Evolutionary conservation across 306 rosid genomes (phyloP).

Genomic region (Herpetospermum pedunculosum): DNA sequence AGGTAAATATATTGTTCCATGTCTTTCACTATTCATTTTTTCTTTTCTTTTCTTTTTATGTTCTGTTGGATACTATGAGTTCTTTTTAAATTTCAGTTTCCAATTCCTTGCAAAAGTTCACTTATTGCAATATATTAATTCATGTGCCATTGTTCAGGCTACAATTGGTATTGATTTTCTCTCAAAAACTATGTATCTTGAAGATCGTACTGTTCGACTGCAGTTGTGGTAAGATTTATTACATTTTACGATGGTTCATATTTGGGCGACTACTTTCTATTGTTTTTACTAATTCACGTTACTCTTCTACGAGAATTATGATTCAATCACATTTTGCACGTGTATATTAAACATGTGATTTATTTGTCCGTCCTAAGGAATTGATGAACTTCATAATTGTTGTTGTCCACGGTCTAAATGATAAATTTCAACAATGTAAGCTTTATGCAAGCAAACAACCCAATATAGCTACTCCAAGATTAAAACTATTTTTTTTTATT

Average conservation of each 20-base stretch:
- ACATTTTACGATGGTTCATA: neutral
- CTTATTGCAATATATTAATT: neutral
- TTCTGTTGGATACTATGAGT: neutral
- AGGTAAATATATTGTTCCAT: neutral
- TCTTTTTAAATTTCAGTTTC: constrained; percentile 1
- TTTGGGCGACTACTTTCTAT: neutral
- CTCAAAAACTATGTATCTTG: constrained; percentile 57
- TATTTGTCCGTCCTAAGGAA: neutral
- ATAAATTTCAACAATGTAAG: neutral
- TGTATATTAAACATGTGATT: neutral
- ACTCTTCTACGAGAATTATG: neutral
- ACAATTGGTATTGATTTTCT: constrained; percentile 46
- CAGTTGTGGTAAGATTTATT: constrained; percentile 34
- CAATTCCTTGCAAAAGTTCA: neutral
- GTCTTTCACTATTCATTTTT: neutral
- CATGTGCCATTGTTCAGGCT: constrained; percentile 23
- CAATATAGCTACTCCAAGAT: neutral
- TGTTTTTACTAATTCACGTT: neutral
- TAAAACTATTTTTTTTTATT: neutral
- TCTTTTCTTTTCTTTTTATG: neutral
- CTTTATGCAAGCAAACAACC: neutral
- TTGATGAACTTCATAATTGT: neutral
- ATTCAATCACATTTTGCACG: neutral
- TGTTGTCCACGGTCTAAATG: neutral
- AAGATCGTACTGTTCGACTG: constrained; percentile 45